phyloP scores from a whole-genome alignment of 129 eudicot species.

The Tanacetum coccineum region DNA sequence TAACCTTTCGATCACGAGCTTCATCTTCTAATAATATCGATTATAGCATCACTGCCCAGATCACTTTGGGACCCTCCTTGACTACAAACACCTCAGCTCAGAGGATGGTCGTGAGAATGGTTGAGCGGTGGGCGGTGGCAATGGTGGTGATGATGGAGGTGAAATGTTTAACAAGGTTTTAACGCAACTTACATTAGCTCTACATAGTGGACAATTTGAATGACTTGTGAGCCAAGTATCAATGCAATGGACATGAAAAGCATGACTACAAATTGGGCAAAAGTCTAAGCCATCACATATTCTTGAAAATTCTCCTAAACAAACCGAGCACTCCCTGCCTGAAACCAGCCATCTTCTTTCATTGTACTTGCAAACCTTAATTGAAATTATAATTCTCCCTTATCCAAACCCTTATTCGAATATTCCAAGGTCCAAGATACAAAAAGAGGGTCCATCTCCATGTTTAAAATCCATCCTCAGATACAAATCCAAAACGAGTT shows the following conservation, averaged over 20 bases:
- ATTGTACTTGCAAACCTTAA: conserved; percentile 52
- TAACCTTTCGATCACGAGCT: conserved; percentile 29
- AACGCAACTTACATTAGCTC: conserved; percentile 42
- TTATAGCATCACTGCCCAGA: conserved; percentile 28
- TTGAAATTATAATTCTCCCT: conserved; percentile 45
- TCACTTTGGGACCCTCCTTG: conserved; percentile 25
- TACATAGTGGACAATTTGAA: conserved; percentile 69
- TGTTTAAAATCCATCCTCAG: conserved; percentile 32
- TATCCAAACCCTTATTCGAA: conserved; percentile 51
- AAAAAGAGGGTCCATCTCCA: conserved; percentile 43
- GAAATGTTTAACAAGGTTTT: conserved; percentile 17
- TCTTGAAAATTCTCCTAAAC: conserved; percentile 71
- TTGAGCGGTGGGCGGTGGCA: conserved; percentile 10
- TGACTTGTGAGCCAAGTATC: conserved; percentile 74
- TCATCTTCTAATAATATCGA: conserved; percentile 36
- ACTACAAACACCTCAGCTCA: conserved; percentile 6
- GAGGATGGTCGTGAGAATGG: conserved; percentile 15
- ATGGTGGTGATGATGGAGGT: conserved; percentile 26
- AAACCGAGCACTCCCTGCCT: conserved; percentile 52
- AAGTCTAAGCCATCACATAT: conserved; percentile 55
- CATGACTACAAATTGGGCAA: conserved; percentile 77
- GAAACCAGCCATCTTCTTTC: conserved; percentile 46
- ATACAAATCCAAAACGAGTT: conserved; percentile 22
- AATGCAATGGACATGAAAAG: conserved; percentile 68
- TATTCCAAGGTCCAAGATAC: conserved; percentile 50